These are phyloP conservation scores for Coemansia asiatica DNA, from an alignment of 192 early-diverging fungal genomes.

Conservation along the genomic window DNA sequence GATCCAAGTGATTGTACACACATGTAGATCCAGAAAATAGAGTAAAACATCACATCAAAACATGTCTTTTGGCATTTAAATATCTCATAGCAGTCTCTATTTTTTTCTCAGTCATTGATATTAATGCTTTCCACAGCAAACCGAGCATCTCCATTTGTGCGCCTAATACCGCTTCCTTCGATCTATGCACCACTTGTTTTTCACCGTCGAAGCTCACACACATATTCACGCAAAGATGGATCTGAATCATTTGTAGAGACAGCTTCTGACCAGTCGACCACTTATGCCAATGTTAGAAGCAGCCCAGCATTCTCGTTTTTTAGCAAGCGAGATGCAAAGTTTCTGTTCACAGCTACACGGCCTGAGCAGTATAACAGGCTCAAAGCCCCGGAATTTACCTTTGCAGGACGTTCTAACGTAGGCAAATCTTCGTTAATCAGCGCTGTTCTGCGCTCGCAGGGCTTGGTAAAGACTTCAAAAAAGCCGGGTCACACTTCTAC, in stretches of 20 bases:
- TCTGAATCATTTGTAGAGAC: too few species aligned
- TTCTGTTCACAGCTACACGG: conserved; percentile 35
- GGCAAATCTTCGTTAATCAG: conserved; percentile 56
- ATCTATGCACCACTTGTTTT: background rate
- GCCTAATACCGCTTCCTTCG: background rate
- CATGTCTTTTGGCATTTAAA: too few species aligned
- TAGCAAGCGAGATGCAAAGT: conserved; percentile 41
- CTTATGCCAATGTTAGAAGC: background rate
- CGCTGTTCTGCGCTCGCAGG: conserved; percentile 33
- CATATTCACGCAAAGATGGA: background rate
- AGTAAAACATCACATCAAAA: too few species aligned
- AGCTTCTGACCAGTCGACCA: background rate
- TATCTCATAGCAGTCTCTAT: background rate
- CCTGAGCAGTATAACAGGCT: conserved; percentile 29
- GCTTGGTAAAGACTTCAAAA: conserved; percentile 52
- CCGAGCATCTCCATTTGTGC: background rate
- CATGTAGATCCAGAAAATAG: background rate
- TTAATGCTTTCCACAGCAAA: background rate
- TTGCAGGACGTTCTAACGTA: conserved; percentile 56
- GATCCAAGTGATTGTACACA: background rate
- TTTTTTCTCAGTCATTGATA: background rate
- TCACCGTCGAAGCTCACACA: background rate
- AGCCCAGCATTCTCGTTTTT: conserved; percentile 21
- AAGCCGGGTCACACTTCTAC: conserved; percentile 51
- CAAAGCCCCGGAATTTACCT: conserved; percentile 40